Base-by-base conservation (phyloP, 2,329 filamentous ascomycete genomes). In the Teratosphaeria pseudoeucalypti region DNA sequence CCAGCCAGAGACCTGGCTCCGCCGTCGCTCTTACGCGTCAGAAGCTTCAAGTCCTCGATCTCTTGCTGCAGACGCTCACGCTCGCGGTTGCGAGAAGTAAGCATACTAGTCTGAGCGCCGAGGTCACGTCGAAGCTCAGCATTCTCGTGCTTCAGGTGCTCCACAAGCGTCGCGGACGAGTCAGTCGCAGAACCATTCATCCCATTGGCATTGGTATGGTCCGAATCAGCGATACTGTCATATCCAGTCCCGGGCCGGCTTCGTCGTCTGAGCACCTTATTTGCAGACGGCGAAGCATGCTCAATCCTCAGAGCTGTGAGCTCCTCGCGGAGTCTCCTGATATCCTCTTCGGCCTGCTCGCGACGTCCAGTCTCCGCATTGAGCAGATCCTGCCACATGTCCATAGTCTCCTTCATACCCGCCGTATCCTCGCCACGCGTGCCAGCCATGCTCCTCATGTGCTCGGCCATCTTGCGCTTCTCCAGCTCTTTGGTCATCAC, bases 61-160 rank as follows among this genome's bases (percentile, higher is more conserved):
- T 99, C 92, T 71, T 96, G 90, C 73, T 97, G 95, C 9, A 99
- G 80, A 5, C 91, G 85, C 71, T 97, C 92, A 71, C 96, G 95
- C 71, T 99, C 94, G 29, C 91, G 88, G 70, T 96, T 96, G 27
- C 94, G 84, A 39, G 94, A 97, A 1, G 92, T 96, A 37, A 99
- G 82, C 90, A 99, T 97, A 0, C 92, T 96, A 0, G 92, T 95
- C 72, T 99, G 94, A 2, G 94, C 94, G 62, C 92, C 90, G 34
- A 97, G 89, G 73, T 97, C 92, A 58, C 92, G 88, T 57, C 92
- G 85, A 34, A 99, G 76, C 72, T 96, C 92, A 2, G 90, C 90
- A 68, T 96, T 97, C 70, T 97, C 92, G 70, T 92, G 90, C 57
- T 89, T 87, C 32, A 97, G 77, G 66, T 95, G 87, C 63, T 96